Evolutionary conservation across 179 eudicot species (phyloP), one percentile per base, ranked within the genome.

Genomic region (Beta macrorhiza): DNA sequence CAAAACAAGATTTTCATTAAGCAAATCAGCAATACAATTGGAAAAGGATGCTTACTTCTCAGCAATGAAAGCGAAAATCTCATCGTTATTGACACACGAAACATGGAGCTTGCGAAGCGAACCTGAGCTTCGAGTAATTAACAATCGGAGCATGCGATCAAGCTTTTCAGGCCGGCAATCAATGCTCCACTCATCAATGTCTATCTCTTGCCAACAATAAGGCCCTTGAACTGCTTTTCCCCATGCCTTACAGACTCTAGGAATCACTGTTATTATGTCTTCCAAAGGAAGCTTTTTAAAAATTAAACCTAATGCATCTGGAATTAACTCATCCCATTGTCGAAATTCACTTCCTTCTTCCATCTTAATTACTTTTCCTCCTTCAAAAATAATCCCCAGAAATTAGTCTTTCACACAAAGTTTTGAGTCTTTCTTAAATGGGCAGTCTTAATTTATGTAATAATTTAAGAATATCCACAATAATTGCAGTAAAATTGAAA

Each of bases 171-270:
- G 82, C 67, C 81, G 81, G 64, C 87, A 83, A 62, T 77, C 68
- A 59, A 79, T 74, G 74, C 93, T 89, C 92, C 96, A 93, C 7
- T 93, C 89, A 80, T 89, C 92, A 82, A 93, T 85, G 84, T 93
- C 92, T 4, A 93, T 90, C 77, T 84, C 91, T 86, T 87, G 92
- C 97, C 97, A 93, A 82, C 92, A 92, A 82, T 92, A 93, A 80
- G 96, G 96, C 44, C 93, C 97, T 37, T 52, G 86, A 20, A 89
- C 92, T 29, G 88, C 93, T 85, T 80, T 88, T 51, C 80, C 80
- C 97, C 97, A 93, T 20, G 97, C 84, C 81, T 90, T 92, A 85
- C 96, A 93, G 15, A 93, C 93, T 79, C 88, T 83, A 4, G 97
- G 94, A 67, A 93, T 86, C 74, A 92, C 93, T 45, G 91, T 88